phyloP scores from a whole-genome alignment of 169 alveolate genomes.

The Eimeria falciformis region DNA sequence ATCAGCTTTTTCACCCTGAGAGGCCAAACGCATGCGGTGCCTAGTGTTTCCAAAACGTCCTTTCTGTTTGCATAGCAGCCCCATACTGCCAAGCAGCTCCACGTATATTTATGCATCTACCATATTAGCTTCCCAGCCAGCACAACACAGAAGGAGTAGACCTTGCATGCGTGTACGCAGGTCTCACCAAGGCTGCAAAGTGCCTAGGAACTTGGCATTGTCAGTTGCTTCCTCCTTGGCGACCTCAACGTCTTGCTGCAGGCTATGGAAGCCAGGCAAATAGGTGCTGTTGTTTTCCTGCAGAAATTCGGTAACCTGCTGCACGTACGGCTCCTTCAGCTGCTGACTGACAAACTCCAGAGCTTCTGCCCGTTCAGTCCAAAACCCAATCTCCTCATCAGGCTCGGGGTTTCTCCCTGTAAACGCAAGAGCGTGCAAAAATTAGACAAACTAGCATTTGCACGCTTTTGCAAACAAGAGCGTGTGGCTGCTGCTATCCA shows the following conservation, averaged over 20 bases:
- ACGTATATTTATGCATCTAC: too few species aligned
- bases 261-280: slow-evolving; percentile 92
- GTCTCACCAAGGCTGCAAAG: slow-evolving; percentile 85
- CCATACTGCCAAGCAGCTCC: neutral
- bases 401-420: slow-evolving; percentile 91
- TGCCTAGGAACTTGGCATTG: slow-evolving; percentile 89
- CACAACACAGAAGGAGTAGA: neutral
- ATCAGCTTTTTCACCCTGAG: slow-evolving; percentile 87
- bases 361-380: slow-evolving; percentile 94
- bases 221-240: slow-evolving; percentile 95
- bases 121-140: neutral
- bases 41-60: too few species aligned
- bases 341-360: slow-evolving; percentile 92
- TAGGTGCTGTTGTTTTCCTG: slow-evolving; percentile 94
- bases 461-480: too few species aligned
- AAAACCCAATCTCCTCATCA: slow-evolving; percentile 93
- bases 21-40: too few species aligned
- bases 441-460: too few species aligned
- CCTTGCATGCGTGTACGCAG: neutral
- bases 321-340: slow-evolving; percentile 86
- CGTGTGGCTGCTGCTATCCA: too few species aligned
- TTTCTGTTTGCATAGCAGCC: too few species aligned
- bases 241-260: slow-evolving; percentile 92
- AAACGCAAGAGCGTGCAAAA: slow-evolving; percentile 21
- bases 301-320: slow-evolving; percentile 89